phyloP scores from a whole-genome alignment of 2,329 filamentous ascomycete species.

The Pestalotiopsis sp. region DNA sequence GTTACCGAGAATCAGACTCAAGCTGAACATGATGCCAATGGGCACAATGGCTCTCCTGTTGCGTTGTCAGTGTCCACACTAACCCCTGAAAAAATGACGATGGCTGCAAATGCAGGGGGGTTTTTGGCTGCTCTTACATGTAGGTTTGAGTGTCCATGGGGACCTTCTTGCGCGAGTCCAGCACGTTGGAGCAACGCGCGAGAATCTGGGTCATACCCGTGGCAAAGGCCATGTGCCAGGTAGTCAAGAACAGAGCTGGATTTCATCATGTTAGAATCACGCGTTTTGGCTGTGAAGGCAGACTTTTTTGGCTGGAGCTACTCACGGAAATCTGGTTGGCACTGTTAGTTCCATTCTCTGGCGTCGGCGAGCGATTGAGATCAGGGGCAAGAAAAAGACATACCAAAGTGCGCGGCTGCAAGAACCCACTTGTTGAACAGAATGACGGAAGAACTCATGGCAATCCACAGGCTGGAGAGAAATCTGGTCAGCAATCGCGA shows the following conservation, averaged over 20 bases:
- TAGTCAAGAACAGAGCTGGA: constrained; percentile 61
- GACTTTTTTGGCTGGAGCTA: constrained; percentile 1
- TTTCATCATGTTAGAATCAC: background rate
- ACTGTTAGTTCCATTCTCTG: constrained; percentile 18
- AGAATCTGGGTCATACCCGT: constrained; percentile 68
- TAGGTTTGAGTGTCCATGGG: constrained; percentile 66
- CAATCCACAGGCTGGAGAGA: constrained; percentile 74
- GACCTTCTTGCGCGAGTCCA: constrained; percentile 65
- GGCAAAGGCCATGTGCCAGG: constrained; percentile 71
- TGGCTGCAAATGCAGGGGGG: background rate
- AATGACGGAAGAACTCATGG: constrained; percentile 83
- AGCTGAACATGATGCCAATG: constrained; percentile 68
- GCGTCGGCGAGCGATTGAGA: background rate
- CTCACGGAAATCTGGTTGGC: constrained; percentile 25
- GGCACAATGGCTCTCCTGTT: constrained; percentile 60
- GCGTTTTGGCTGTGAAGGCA: background rate
- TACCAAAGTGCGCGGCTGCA: constrained; percentile 74
- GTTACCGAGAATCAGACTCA: constrained; percentile 69
- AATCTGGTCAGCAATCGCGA: constrained; percentile 5
- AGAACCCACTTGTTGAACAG: constrained; percentile 94
- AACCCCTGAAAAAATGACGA: background rate
- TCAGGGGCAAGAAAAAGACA: constrained; percentile 32
- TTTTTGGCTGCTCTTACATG: constrained; percentile 33
- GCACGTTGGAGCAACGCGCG: constrained; percentile 63
- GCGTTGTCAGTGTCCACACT: background rate